Percentiles rank a stretch among this genome's conserved stretches.
Evolutionary conservation across 208 protist species (phyloP).

Genomic region (Trypanosoma avium): DNA sequence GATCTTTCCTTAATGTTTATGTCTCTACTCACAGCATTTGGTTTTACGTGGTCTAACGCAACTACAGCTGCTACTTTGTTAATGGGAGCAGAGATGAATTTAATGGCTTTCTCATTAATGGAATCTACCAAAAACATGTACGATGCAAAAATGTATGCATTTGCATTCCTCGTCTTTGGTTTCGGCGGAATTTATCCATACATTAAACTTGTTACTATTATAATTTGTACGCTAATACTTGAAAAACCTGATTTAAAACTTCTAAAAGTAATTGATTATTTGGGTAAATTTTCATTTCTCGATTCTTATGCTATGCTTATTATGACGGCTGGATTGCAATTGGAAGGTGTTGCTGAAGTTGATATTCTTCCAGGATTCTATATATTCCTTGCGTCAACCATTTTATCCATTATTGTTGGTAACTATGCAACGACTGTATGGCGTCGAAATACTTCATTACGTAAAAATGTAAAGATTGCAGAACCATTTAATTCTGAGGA

Average conservation of each 20-base stretch:
- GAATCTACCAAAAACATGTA: conserved; percentile 88
- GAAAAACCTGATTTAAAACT: conserved; percentile 29
- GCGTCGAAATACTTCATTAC: conserved; percentile 39
- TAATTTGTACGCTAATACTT: conserved; percentile 41
- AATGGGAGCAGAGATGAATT: conserved; percentile 37
- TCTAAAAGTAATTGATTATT: conserved; percentile 61
- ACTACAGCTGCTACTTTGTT: conserved; percentile 10
- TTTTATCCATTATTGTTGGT: conserved; percentile 35
- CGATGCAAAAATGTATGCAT: conserved; percentile 65
- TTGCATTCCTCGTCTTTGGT: conserved; percentile 86
- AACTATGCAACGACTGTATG: conserved; percentile 65
- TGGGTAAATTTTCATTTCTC: conserved; percentile 91
- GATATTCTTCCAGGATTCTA: conserved; percentile 28
- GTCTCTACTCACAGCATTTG: conserved; percentile 26
- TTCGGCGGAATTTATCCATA: conserved; percentile 96
- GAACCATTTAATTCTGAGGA: not conserved
- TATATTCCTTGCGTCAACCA: conserved; percentile 29
- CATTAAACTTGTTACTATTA: conserved; percentile 39
- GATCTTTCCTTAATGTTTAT: conserved; percentile 39
- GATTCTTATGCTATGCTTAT: conserved; percentile 78
- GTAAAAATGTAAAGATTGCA: not conserved
- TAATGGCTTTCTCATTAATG: conserved; percentile 84
- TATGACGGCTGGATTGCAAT: conserved; percentile 50
- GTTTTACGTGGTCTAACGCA: conserved; percentile 29
- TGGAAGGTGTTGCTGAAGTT: conserved; percentile 35